Percentiles rank a stretch among this genome's conserved stretches.
Conservation (phyloP, 164 flowering plant genomes). For the Macadamia integrifolia region DNA sequence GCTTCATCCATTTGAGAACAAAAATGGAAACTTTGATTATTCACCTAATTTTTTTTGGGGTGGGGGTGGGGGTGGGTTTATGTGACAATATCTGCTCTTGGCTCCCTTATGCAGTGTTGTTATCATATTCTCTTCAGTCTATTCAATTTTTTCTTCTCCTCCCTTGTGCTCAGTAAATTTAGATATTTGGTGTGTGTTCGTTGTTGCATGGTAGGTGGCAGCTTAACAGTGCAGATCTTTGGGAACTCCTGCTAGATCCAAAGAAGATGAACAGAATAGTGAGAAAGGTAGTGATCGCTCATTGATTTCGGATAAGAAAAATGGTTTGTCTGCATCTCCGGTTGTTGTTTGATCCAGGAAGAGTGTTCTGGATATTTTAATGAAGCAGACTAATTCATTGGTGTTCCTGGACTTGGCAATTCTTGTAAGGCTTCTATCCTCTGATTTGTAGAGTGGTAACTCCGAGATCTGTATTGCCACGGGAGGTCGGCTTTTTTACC, state of each 20-base stretch:
- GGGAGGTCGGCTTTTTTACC: not conserved
- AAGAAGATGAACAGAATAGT: constrained; percentile 13
- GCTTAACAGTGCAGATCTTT: constrained; percentile 64
- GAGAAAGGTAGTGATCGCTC: constrained; percentile 13
- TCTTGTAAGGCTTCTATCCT: no score
- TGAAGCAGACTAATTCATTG: constrained; percentile 10
- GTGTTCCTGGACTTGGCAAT: not conserved
- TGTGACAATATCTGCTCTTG: no score
- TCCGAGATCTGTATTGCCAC: not conserved
- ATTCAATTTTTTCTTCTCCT: no score
- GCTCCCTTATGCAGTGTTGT: no score
- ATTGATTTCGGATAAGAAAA: constrained; percentile 23
- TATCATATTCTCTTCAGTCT: no score
- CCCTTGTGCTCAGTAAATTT: no score
- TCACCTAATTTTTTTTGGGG: no score
- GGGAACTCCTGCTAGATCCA: constrained; percentile 28
- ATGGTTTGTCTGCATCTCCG: constrained; percentile 13
- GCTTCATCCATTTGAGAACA: no score
- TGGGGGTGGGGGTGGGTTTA: no score
- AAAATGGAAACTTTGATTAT: no score
- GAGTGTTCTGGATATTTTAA: constrained; percentile 13
- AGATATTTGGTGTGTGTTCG: not conserved
- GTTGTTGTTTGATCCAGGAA: constrained; percentile 20
- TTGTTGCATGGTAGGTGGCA: constrained; percentile 47
- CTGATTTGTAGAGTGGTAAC: not conserved